Conservation (phyloP, 257 asterid genomes). For the Anisodus tanguticus region DNA sequence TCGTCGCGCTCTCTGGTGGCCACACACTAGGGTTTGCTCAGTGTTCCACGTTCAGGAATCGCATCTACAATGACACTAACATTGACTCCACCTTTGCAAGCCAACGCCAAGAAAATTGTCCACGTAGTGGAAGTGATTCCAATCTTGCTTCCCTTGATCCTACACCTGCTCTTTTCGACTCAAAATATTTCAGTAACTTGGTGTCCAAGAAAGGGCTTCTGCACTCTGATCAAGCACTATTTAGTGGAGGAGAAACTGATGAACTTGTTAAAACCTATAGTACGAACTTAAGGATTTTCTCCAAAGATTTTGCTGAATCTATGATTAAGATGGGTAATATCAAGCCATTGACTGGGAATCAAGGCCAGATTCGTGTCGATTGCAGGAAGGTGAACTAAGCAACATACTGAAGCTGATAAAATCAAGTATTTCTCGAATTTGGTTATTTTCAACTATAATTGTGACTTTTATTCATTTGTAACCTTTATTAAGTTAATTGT, state of each 20-base stretch:
- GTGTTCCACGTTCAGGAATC: slow-evolving; percentile 42
- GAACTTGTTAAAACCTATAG: slow-evolving; percentile 29
- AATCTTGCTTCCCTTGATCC: slow-evolving; percentile 49
- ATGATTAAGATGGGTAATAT: slow-evolving; percentile 15
- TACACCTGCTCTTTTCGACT: slow-evolving; percentile 40
- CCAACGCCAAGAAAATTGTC: slow-evolving; percentile 42
- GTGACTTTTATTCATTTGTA: neutral
- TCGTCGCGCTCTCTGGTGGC: slow-evolving; percentile 55
- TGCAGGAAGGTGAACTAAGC: slow-evolving; percentile 45
- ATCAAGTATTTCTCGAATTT: neutral
- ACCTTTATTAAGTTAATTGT: neutral
- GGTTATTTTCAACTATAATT: neutral
- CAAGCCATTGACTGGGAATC: neutral
- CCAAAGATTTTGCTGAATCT: neutral
- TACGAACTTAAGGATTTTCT: neutral
- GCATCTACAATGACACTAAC: slow-evolving; percentile 41
- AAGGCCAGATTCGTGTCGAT: slow-evolving; percentile 51
- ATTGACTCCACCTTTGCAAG: slow-evolving; percentile 40
- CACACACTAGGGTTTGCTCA: slow-evolving; percentile 56
- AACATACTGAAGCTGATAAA: neutral
- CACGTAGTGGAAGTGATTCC: slow-evolving; percentile 41
- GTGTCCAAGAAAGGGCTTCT: slow-evolving; percentile 42
- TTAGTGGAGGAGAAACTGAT: slow-evolving; percentile 43
- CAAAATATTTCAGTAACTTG: slow-evolving; percentile 40
- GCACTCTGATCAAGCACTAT: slow-evolving; percentile 59